Evolutionary conservation across 805 yeast species (phyloP).

Genomic region (Starmerella potacharoeniae): DNA sequence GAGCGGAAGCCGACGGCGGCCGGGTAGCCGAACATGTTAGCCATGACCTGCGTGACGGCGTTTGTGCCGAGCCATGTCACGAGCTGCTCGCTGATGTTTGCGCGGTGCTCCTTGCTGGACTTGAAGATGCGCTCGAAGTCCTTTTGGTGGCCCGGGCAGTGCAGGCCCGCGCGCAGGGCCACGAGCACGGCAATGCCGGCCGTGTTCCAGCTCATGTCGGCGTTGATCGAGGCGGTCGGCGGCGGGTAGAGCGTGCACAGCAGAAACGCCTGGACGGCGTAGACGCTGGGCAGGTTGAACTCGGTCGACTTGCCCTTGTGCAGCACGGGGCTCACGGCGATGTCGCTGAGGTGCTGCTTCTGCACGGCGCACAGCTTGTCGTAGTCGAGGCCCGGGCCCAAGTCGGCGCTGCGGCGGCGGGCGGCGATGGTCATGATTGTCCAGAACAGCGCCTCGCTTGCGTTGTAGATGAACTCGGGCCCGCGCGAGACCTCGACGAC

Average conservation of each 20-base stretch:
- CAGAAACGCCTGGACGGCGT: slow-evolving; percentile 85
- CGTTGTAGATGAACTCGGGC: slow-evolving; percentile 63
- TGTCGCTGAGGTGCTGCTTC: slow-evolving; percentile 70
- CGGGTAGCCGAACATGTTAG: slow-evolving; percentile 89
- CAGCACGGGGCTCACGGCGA: slow-evolving; percentile 85
- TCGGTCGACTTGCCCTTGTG: slow-evolving; percentile 25
- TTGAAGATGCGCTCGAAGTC: slow-evolving; percentile 39
- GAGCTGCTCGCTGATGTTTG: slow-evolving; percentile 50
- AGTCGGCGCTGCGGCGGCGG: slow-evolving; percentile 41
- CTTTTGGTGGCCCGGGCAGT: slow-evolving; percentile 56
- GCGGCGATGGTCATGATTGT: slow-evolving; percentile 77
- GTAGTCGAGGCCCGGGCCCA: slow-evolving; percentile 34
- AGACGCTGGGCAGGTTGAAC: slow-evolving; percentile 79
- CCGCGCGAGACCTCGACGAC: slow-evolving; percentile 74
- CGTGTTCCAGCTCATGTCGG: slow-evolving; percentile 93
- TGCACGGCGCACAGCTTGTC: slow-evolving; percentile 55
- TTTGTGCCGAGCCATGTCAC: slow-evolving; percentile 93
- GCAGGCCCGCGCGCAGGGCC: slow-evolving; percentile 84
- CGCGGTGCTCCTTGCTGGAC: slow-evolving; percentile 26
- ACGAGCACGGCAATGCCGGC: slow-evolving; percentile 87
- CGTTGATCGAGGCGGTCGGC: slow-evolving; percentile 81
- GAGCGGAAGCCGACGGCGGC: slow-evolving; percentile 75
- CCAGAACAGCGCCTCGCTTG: slow-evolving; percentile 90
- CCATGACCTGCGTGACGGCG: slow-evolving; percentile 77
- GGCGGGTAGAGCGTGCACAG: slow-evolving; percentile 94